phyloP scores from a whole-genome alignment of 2,329 filamentous ascomycete genomes.

The Microcyclospora tardicrescens region DNA sequence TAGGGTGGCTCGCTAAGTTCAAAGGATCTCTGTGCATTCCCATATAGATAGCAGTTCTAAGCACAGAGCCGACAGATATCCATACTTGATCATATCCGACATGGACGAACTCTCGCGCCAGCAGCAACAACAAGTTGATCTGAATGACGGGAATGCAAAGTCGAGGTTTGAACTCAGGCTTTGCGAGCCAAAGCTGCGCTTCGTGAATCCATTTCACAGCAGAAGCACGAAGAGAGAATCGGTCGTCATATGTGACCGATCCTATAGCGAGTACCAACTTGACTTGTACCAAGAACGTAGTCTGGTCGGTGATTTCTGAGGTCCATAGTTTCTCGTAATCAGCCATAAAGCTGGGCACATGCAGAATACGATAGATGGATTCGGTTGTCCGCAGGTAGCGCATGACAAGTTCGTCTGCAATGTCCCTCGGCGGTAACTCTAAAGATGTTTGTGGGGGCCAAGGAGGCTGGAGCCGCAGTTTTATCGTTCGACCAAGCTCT shows the following conservation, averaged over 20 bases:
- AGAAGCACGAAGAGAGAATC: neutral
- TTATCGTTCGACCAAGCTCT: neutral
- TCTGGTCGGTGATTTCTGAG: neutral
- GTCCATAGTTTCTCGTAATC: conserved; percentile 1
- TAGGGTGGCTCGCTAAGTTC: neutral
- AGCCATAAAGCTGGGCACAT: neutral
- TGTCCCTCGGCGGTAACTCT: neutral
- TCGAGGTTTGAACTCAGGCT: neutral
- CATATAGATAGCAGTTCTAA: conserved; percentile 1
- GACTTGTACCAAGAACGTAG: neutral
- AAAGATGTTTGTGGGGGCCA: neutral
- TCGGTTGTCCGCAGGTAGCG: conserved; percentile 1
- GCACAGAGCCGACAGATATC: neutral
- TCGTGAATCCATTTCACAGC: conserved; percentile 1
- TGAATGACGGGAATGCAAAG: neutral
- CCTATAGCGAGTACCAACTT: conserved; percentile 1
- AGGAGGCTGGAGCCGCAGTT: neutral
- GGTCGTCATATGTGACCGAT: neutral
- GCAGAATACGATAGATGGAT: neutral
- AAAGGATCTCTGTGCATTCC: conserved; percentile 1
- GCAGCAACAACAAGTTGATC: neutral
- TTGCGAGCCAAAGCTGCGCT: neutral
- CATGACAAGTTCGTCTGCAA: neutral
- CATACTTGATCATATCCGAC: neutral
- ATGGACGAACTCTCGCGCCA: neutral